Conservation (phyloP, 345 rosid genomes). For the Ceriops decandra region DNA sequence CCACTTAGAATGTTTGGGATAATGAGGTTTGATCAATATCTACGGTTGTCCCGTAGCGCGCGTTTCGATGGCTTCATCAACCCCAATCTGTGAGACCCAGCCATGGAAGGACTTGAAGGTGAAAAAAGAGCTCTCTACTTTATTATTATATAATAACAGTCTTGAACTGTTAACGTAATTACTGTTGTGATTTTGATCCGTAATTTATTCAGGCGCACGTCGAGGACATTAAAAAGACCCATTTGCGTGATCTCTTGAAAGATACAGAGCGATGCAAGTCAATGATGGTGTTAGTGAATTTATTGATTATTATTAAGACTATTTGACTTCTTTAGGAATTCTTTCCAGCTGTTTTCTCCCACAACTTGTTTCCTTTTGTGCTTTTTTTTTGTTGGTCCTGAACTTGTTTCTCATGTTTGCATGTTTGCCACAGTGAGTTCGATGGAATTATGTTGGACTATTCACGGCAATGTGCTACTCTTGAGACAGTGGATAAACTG, state of each 20-base stretch:
- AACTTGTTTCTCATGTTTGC: not conserved
- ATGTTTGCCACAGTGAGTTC: slow-evolving; percentile 49
- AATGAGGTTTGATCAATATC: not conserved
- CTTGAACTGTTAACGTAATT: not conserved
- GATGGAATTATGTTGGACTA: slow-evolving; percentile 72
- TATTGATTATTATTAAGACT: not conserved
- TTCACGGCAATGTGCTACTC: slow-evolving; percentile 72
- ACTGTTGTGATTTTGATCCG: not conserved
- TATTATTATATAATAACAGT: not conserved
- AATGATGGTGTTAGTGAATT: slow-evolving; percentile 60
- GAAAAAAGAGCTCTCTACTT: not conserved
- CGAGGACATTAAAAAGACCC: slow-evolving; percentile 65
- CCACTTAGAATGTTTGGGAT: not conserved
- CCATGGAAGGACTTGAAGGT: slow-evolving; percentile 94
- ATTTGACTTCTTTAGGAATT: no score
- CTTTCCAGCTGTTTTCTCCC: not conserved
- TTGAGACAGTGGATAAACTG: slow-evolving; percentile 63
- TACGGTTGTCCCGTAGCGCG: not conserved
- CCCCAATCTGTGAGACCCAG: slow-evolving; percentile 65
- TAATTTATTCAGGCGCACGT: slow-evolving; percentile 50
- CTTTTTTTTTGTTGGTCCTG: no score
- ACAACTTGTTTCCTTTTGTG: not conserved
- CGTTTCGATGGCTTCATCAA: slow-evolving; percentile 53
- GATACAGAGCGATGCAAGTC: slow-evolving; percentile 63
- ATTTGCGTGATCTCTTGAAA: slow-evolving; percentile 73